phyloP scores from a whole-genome alignment of 345 rosid genomes.

The Iberis pinnata region DNA sequence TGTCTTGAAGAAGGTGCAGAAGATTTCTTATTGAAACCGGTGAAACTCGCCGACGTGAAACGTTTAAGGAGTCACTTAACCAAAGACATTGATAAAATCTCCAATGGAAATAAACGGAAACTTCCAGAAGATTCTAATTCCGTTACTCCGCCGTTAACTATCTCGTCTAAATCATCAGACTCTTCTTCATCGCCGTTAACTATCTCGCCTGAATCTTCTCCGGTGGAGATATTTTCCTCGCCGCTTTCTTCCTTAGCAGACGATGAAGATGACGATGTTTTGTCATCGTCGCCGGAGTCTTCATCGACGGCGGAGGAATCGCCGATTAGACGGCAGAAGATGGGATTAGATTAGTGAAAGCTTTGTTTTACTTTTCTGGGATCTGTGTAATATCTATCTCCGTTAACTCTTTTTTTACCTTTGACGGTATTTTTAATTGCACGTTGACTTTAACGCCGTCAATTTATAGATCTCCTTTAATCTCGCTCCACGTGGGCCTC shows the following conservation, averaged over 20 bases:
- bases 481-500: conserved; percentile 21
- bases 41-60: conserved; percentile 78
- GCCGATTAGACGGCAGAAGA: conserved; percentile 27
- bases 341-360: conserved; percentile 28
- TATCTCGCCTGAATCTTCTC: conserved; percentile 31
- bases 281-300: conserved; percentile 19
- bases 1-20: conserved; percentile 97
- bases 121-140: conserved; percentile 34
- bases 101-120: conserved; percentile 50
- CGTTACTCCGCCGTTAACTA: conserved; percentile 28
- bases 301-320: conserved; percentile 20
- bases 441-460: conserved; percentile 34
- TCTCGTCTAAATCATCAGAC: conserved; percentile 34
- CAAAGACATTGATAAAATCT: neutral
- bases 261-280: conserved; percentile 16
- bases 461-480: conserved; percentile 25
- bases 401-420: conserved; percentile 26
- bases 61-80: conserved; percentile 52
- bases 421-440: conserved; percentile 26
- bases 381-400: conserved; percentile 28
- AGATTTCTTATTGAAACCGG: conserved; percentile 85
- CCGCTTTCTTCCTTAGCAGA: neutral
- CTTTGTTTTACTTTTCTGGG: conserved; percentile 5
- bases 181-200: conserved; percentile 42
- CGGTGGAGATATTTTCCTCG: conserved; percentile 14